A percentile compares a stretch with the other conserved stretches of the same genome.
phyloP scores from a whole-genome alignment of 1,139 yeast genomes.

The Yamadazyma blattariae region DNA sequence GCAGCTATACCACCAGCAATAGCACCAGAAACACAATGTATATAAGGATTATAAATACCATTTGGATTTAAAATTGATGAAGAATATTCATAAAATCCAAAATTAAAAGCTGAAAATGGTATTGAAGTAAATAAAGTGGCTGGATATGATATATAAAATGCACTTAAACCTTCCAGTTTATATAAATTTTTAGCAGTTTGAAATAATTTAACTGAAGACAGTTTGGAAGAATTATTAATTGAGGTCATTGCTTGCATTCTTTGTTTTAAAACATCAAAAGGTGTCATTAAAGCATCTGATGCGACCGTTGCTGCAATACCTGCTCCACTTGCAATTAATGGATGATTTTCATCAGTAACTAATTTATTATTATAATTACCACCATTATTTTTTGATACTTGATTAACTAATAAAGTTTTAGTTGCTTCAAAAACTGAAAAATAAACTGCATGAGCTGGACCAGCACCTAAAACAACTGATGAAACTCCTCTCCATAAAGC shows the following conservation, averaged over 20 bases:
- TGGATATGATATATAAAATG: conserved; percentile 92
- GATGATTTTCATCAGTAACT: conserved; percentile 68
- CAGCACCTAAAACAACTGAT: conserved; percentile 95
- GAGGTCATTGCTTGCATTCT: conserved; percentile 40
- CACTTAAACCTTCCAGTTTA: conserved; percentile 71
- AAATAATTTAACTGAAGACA: conserved; percentile 24
- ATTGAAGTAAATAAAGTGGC: conserved; percentile 90
- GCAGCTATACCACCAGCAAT: conserved; percentile 96
- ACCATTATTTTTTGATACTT: conserved; percentile 20
- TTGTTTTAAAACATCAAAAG: conserved; percentile 93
- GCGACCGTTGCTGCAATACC: conserved; percentile 95
- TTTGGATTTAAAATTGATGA: conserved; percentile 77
- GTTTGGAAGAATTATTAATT: conserved; percentile 8
- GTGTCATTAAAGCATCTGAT: conserved; percentile 95
- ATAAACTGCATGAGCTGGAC: conserved; percentile 98
- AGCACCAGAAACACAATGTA: conserved; percentile 94
- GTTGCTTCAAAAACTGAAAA: conserved; percentile 93
- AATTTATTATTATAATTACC: conserved; percentile 22
- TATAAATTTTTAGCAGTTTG: conserved; percentile 52
- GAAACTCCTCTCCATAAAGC: conserved; percentile 95
- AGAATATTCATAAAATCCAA: conserved; percentile 86
- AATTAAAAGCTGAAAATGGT: conserved; percentile 94
- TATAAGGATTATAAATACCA: conserved; percentile 78
- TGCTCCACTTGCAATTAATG: conserved; percentile 78
- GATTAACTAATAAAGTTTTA: conserved; percentile 55